Conservation (phyloP, 148 eudicot genomes). For the Rhododendron ferrugineum region DNA sequence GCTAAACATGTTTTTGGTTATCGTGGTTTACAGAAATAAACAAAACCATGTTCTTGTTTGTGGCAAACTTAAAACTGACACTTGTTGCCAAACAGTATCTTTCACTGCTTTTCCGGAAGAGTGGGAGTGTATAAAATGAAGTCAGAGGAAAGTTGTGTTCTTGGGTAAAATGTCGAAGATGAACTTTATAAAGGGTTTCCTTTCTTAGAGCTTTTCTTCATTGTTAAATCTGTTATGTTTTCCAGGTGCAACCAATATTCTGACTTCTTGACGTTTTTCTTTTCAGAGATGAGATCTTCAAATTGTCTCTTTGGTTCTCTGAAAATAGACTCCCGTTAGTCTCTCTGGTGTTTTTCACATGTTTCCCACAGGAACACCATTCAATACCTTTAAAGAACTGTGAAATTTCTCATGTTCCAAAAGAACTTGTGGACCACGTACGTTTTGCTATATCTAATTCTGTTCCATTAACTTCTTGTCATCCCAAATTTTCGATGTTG, state of each 20-base stretch:
- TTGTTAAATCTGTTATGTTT: not conserved
- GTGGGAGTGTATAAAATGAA: not conserved
- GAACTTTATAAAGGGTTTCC: not conserved
- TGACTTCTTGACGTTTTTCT: not conserved
- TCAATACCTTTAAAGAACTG: not conserved
- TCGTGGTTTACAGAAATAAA: not conserved
- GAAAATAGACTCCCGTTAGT: not conserved
- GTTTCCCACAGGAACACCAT: not conserved
- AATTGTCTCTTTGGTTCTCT: not conserved
- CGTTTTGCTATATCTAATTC: not conserved
- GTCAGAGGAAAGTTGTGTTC: not conserved
- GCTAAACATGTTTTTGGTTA: not conserved
- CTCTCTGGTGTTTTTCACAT: not conserved
- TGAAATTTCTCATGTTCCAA: not conserved
- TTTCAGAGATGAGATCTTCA: not conserved
- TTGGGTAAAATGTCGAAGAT: not conserved
- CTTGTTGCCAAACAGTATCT: not conserved
- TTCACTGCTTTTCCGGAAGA: not conserved
- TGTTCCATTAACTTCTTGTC: constrained; percentile 5
- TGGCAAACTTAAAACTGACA: not conserved
- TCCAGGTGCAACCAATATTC: not conserved
- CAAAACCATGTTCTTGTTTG: not conserved
- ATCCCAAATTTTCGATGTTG: constrained; percentile 67
- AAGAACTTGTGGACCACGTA: not conserved
- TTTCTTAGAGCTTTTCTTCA: not conserved